Evolutionary conservation across 257 asterid species (phyloP).

Genomic region (Solanum clarkiae): DNA sequence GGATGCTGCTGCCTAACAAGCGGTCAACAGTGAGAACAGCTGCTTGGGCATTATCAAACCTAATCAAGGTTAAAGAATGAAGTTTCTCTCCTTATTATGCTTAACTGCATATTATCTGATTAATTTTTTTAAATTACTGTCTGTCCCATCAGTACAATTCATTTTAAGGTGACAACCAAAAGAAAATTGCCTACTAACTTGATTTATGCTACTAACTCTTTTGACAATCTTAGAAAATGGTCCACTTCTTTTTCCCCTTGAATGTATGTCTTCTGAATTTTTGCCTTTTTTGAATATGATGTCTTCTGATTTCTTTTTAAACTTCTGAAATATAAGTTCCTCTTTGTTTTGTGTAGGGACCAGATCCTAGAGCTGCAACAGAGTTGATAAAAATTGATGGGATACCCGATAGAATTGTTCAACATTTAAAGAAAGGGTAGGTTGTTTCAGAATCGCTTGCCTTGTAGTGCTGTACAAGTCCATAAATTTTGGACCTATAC

Average conservation of each 20-base stretch:
- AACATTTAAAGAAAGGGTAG: conserved; percentile 77
- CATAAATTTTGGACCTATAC: background rate
- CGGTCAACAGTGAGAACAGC: conserved; percentile 98
- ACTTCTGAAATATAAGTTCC: background rate
- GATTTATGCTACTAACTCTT: background rate
- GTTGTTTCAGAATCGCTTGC: conserved; percentile 5
- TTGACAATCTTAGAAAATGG: background rate
- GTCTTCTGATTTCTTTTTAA: background rate
- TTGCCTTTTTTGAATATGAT: too few relatives aligned
- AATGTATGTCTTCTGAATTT: background rate
- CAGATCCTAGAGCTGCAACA: conserved; percentile 67
- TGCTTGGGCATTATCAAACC: conserved; percentile 97
- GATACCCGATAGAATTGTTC: conserved; percentile 62
- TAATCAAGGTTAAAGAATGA: conserved; percentile 58
- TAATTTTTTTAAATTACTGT: background rate
- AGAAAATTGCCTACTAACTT: background rate
- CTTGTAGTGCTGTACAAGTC: background rate
- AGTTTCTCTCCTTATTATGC: background rate
- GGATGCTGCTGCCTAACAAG: conserved; percentile 85
- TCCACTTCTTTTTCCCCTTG: background rate
- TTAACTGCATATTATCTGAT: background rate
- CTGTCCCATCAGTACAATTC: background rate
- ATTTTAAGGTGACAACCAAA: background rate
- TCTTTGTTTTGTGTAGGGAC: conserved; percentile 53
- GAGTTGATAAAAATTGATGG: conserved; percentile 75